phyloP scores from a whole-genome alignment of 2,329 filamentous ascomycete species.

The Plenodomus tracheiphilus region DNA sequence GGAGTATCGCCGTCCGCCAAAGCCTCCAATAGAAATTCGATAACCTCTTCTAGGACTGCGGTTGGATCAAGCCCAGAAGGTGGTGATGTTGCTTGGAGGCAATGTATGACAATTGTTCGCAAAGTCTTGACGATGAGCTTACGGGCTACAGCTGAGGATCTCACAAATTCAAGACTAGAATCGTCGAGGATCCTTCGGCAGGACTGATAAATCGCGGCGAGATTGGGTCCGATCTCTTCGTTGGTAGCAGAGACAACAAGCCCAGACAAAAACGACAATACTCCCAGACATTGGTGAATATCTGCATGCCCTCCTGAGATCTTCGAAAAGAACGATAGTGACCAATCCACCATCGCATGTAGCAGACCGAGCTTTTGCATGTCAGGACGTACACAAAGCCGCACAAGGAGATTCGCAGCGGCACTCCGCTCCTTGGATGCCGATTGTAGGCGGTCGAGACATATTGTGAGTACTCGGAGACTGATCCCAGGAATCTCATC shows the following conservation, averaged over 20 bases:
- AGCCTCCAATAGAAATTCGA: conserved; percentile 77
- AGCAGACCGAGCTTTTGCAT: conserved; percentile 81
- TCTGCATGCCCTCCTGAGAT: conserved; percentile 49
- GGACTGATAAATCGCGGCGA: conserved; percentile 67
- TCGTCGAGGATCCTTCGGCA: conserved; percentile 63
- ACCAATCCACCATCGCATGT: conserved; percentile 70
- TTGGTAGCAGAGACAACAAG: conserved; percentile 72
- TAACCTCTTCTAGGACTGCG: conserved; percentile 69
- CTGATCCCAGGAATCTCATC: conserved; percentile 69
- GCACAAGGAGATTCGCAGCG: conserved; percentile 79
- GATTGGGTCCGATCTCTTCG: conserved; percentile 70
- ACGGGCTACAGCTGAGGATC: conserved; percentile 75
- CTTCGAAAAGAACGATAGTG: conserved; percentile 62
- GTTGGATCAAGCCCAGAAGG: conserved; percentile 43
- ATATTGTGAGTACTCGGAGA: conserved; percentile 69
- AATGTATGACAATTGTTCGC: conserved; percentile 70
- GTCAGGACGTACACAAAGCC: conserved; percentile 80
- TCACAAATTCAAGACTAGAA: conserved; percentile 59
- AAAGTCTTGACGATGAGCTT: conserved; percentile 86
- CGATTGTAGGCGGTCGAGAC: conserved; percentile 69
- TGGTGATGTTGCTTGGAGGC: conserved; percentile 52
- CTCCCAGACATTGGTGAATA: conserved; percentile 76
- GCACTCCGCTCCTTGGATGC: conserved; percentile 88
- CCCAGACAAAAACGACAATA: conserved; percentile 78
- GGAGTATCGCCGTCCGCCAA: conserved; percentile 88